A percentile compares a stretch with the other conserved stretches of the same genome.
phyloP scores from a whole-genome alignment of 2,329 filamentous ascomycete genomes.

The Cercospora citrullina region DNA sequence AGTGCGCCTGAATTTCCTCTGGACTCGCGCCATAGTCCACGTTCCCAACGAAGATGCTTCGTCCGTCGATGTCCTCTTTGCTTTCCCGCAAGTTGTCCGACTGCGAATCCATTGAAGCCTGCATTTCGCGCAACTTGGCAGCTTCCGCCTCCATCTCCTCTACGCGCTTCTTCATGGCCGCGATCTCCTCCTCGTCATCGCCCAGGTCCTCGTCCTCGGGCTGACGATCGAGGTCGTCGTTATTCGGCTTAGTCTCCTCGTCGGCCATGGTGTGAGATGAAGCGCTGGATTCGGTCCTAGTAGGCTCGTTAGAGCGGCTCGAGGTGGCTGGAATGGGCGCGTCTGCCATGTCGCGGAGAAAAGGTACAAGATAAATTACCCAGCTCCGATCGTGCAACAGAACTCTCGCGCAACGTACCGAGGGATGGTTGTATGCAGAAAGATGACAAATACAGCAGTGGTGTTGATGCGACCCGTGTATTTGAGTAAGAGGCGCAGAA shows the following conservation, averaged over 20 bases:
- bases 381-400: slow-evolving; percentile 1
- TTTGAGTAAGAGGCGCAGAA: slow-evolving; percentile 1
- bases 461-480: slow-evolving; percentile 1
- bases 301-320: neutral
- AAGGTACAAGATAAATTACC: slow-evolving; percentile 4
- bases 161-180: slow-evolving; percentile 55
- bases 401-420: slow-evolving; percentile 7
- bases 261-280: slow-evolving; percentile 33
- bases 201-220: slow-evolving; percentile 37
- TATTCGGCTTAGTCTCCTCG: slow-evolving; percentile 31
- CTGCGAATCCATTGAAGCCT: slow-evolving; percentile 73
- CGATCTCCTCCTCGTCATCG: slow-evolving; percentile 46
- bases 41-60: slow-evolving; percentile 97
- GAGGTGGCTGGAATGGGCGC: slow-evolving; percentile 1
- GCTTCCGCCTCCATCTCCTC: slow-evolving; percentile 61
- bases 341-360: slow-evolving; percentile 5
- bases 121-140: slow-evolving; percentile 56
- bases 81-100: slow-evolving; percentile 81
- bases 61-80: slow-evolving; percentile 91
- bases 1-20: slow-evolving; percentile 97
- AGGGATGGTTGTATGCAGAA: neutral
- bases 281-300: slow-evolving; percentile 22
- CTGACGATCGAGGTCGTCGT: slow-evolving; percentile 31
- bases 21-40: slow-evolving; percentile 97
- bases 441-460: neutral